A percentile compares a stretch with the other conserved stretches of the same genome.
These are phyloP conservation scores for Heliosperma pusillum DNA, from an alignment of 148 eudicot species.

Conservation along the genomic window DNA sequence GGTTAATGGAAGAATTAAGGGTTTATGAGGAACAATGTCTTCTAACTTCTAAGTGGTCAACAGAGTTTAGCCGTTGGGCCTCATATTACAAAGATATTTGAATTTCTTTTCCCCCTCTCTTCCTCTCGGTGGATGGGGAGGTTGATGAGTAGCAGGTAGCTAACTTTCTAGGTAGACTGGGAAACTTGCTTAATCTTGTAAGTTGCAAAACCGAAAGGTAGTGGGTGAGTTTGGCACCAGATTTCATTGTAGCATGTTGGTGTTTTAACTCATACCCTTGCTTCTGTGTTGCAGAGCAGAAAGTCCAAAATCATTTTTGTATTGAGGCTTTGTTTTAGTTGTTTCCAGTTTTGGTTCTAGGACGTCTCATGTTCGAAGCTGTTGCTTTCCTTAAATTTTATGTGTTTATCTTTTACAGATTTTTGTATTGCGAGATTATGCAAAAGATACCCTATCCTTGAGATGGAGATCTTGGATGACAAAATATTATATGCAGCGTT, in stretches of 20 bases:
- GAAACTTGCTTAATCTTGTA: background rate
- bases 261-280: background rate
- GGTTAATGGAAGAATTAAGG: background rate
- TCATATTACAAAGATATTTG: background rate
- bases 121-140: background rate
- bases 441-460: slow-evolving; percentile 76
- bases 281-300: background rate
- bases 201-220: background rate
- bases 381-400: background rate
- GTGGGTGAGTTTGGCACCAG: background rate
- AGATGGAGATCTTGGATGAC: slow-evolving; percentile 99
- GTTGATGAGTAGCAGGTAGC: background rate
- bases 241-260: background rate
- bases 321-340: background rate
- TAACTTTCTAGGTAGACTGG: background rate
- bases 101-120: background rate
- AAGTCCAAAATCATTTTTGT: background rate
- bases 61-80: background rate
- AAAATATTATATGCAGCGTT: slow-evolving; percentile 72
- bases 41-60: background rate
- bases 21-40: background rate
- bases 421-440: slow-evolving; percentile 87
- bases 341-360: background rate
- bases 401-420: slow-evolving; percentile 41
- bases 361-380: background rate